Percentiles rank a stretch among this genome's conserved stretches.
phyloP scores from a whole-genome alignment of 208 protist genomes.

The Leishmania gerbilli region DNA sequence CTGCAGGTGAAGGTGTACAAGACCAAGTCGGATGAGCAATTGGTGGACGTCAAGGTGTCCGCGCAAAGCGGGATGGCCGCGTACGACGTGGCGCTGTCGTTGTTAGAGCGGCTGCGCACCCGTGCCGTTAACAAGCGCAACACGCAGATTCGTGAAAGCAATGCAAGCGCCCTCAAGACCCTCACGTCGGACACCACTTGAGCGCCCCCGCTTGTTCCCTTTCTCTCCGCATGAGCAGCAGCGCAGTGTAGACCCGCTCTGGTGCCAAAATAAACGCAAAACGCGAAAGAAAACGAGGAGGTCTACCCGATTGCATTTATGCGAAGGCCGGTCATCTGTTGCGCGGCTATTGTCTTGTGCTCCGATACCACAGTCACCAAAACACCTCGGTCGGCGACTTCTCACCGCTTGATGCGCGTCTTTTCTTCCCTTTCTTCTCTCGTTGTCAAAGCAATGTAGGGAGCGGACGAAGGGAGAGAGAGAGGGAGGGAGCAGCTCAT shows the following conservation, averaged over 20 bases:
- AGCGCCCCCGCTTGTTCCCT: not conserved
- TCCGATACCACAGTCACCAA: not conserved
- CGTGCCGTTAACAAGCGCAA: conserved; percentile 42
- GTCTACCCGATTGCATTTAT: not conserved
- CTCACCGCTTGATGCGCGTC: not conserved
- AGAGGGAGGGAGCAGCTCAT: no score
- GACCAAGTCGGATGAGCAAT: conserved; percentile 49
- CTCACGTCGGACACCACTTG: not conserved
- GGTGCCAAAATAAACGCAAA: not conserved
- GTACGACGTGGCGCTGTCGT: conserved; percentile 47
- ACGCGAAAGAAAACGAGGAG: not conserved
- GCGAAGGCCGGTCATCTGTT: not conserved
- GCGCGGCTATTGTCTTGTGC: not conserved
- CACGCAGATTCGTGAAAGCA: conserved; percentile 6
- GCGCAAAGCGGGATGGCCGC: conserved; percentile 72
- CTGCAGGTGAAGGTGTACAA: conserved; percentile 86
- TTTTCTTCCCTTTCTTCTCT: not conserved
- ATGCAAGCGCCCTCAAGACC: not conserved
- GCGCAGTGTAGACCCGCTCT: not conserved
- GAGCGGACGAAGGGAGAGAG: no score
- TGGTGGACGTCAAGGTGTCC: conserved; percentile 82
- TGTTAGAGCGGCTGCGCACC: conserved; percentile 70
- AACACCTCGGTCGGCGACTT: not conserved
- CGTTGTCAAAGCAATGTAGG: no score
- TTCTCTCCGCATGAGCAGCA: not conserved